Evolutionary conservation across 2,329 filamentous ascomycete species (phyloP).

Genomic region (Tolypocladium album): DNA sequence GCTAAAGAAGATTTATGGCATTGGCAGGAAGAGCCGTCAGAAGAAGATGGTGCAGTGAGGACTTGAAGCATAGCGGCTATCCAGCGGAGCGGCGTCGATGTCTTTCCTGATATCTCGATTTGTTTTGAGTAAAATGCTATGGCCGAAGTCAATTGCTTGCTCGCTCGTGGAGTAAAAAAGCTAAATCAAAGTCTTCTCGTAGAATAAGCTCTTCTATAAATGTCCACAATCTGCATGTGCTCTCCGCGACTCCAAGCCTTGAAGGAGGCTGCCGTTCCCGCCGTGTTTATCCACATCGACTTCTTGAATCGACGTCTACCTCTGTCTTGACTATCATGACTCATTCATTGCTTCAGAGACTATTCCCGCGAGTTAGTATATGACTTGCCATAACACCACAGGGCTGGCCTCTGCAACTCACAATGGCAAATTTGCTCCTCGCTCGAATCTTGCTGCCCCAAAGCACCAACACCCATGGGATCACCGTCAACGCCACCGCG

Average conservation of each 20-base stretch:
- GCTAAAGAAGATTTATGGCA: neutral
- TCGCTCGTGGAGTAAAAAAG: neutral
- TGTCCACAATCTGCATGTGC: neutral
- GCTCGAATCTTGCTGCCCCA: slow-evolving; percentile 67
- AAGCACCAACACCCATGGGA: slow-evolving; percentile 80
- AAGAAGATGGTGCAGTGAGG: neutral
- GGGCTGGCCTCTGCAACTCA: slow-evolving; percentile 18
- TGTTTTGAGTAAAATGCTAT: neutral
- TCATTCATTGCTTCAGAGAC: neutral
- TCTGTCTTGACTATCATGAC: neutral
- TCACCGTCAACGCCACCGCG: slow-evolving; percentile 55
- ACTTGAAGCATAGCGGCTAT: neutral
- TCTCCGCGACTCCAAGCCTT: neutral
- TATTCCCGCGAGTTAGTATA: neutral
- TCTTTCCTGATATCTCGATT: neutral
- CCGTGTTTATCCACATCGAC: neutral
- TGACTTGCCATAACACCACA: neutral
- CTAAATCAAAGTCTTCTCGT: too few relatives aligned
- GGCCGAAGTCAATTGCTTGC: neutral
- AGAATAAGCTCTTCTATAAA: neutral
- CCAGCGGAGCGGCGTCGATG: neutral
- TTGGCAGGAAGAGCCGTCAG: neutral
- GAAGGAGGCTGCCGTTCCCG: neutral
- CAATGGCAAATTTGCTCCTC: slow-evolving; percentile 65
- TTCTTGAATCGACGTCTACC: neutral